Evolutionary conservation across 2,329 filamentous ascomycete species (phyloP).

Genomic region (Shiraia bambusicola): DNA sequence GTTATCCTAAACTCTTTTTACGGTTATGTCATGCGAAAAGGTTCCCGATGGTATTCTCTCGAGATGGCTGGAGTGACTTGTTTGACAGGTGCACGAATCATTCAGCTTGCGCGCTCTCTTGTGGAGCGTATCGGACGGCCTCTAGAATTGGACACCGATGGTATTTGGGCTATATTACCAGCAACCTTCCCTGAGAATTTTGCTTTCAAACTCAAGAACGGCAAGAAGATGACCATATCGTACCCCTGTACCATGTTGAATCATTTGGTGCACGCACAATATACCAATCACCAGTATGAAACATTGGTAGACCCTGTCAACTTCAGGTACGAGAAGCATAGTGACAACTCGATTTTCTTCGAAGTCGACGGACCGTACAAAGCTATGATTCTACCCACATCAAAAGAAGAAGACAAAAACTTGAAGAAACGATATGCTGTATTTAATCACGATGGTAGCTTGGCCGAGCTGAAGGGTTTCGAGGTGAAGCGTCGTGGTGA

Average conservation of each 20-base stretch:
- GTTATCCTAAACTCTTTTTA: slow-evolving; percentile 99
- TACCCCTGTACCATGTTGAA: slow-evolving; percentile 99
- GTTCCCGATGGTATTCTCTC: slow-evolving; percentile 97
- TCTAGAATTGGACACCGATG: slow-evolving; percentile 93
- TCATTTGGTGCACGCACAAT: slow-evolving; percentile 89
- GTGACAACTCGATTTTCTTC: slow-evolving; percentile 99
- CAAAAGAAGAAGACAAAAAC: slow-evolving; percentile 99
- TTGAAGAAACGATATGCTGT: slow-evolving; percentile 99
- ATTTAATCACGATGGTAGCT: slow-evolving; percentile 94
- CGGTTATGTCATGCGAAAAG: slow-evolving; percentile 98
- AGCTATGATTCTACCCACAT: slow-evolving; percentile 95
- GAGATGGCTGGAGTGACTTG: slow-evolving; percentile 99
- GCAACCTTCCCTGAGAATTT: slow-evolving; percentile 97
- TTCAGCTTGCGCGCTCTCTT: slow-evolving; percentile 90
- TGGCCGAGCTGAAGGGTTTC: slow-evolving; percentile 95
- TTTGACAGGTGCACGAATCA: slow-evolving; percentile 92
- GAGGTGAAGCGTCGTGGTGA: slow-evolving; percentile 97
- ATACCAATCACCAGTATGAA: slow-evolving; percentile 98
- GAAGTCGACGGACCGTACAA: slow-evolving; percentile 97
- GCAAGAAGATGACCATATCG: slow-evolving; percentile 94
- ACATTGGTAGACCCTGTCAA: slow-evolving; percentile 75
- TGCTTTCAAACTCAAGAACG: slow-evolving; percentile 87
- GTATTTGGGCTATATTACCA: slow-evolving; percentile 99
- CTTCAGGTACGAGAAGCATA: slow-evolving; percentile 93
- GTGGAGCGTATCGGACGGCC: slow-evolving; percentile 92